Base-by-base conservation (phyloP, 2,329 filamentous ascomycete genomes). In the Penicillium sp. region DNA sequence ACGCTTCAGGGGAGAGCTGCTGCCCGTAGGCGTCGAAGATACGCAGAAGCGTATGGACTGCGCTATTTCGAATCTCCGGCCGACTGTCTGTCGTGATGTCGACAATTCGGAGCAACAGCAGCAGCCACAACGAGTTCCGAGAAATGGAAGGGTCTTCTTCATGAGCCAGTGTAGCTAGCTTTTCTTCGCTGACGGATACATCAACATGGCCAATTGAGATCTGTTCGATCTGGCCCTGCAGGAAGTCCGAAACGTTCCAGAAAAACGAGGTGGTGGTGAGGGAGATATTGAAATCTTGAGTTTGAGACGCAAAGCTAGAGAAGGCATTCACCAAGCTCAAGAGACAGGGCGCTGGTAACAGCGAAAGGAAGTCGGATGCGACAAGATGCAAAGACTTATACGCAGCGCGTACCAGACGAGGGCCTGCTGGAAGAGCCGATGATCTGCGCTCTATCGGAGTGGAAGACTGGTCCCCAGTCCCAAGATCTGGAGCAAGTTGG, bases 201-300 rank as follows among this genome's bases (percentile, higher is more conserved):
- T 70, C 66, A 32, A 72, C 60, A 45, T 68, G 61, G 12, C 57
- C 67, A 44, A 70, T 63, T 2, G 62, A 68, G 44, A 69, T 69
- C 12, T 64, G 60, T 21, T 74, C 71, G 43, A 73, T 73, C 33
- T 74, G 72, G 7, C 70, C 69, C 49, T 80, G 77, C 19, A 97
- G 75, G 56, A 90, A 93, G 66, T 96, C 90, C 0, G 91, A 95
- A 7, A 96, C 79, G 47, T 91, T 90, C 88, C 90, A 96, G 67
- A 95, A 95, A 64, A 95, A 93, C 0, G 91, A 95, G 8, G 95
- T 87, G 1, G 90, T 93, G 31, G 93, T 97, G 24, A 98, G 75
- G 0, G 91, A 91, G 61, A 97, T 94, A 59, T 98, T 98, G 33
- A 98, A 77, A 63, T 98, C 93, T 57, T 95, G 87, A 56, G 84